phyloP scores from a whole-genome alignment of 768 basidiomycete genomes.

The Phaffia tasmanica region DNA sequence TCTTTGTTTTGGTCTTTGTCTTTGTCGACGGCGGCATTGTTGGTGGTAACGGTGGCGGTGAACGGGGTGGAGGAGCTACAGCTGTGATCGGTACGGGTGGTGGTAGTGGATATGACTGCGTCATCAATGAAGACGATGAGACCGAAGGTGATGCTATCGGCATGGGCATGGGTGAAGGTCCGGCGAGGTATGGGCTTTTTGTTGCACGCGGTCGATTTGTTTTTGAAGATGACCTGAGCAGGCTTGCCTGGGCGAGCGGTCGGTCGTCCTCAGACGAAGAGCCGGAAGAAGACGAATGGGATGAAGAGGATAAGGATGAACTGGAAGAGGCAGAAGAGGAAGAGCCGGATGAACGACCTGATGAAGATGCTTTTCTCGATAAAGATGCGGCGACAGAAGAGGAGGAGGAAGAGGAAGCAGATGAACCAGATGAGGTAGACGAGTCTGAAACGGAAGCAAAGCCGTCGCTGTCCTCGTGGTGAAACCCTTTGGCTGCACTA shows the following conservation, averaged over 20 bases:
- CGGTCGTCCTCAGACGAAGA: not conserved
- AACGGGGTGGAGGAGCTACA: not conserved
- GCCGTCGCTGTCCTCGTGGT: not conserved
- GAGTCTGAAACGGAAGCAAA: not conserved
- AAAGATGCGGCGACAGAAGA: not conserved
- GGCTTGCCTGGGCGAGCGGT: not conserved
- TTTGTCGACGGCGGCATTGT: not conserved
- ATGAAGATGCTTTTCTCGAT: not conserved
- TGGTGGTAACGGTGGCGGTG: not conserved
- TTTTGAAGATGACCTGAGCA: not conserved
- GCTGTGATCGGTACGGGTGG: not conserved
- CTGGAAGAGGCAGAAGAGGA: constrained; percentile 13
- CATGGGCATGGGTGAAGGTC: not conserved
- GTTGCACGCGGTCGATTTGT: not conserved
- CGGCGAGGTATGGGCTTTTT: not conserved
- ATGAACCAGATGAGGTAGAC: not conserved
- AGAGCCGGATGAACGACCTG: not conserved
- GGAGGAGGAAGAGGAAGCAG: not conserved
- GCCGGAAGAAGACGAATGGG: constrained; percentile 1
- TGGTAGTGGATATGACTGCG: not conserved
- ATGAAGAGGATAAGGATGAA: constrained; percentile 1
- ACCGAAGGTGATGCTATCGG: not conserved
- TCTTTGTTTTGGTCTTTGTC: not conserved
- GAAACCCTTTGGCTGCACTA: no score
- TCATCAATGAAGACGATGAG: not conserved